Evolutionary conservation across 2,329 filamentous ascomycete genomes (phyloP), one percentile per base, ranked within the genome.

Genomic region (Fusarium lateritium): DNA sequence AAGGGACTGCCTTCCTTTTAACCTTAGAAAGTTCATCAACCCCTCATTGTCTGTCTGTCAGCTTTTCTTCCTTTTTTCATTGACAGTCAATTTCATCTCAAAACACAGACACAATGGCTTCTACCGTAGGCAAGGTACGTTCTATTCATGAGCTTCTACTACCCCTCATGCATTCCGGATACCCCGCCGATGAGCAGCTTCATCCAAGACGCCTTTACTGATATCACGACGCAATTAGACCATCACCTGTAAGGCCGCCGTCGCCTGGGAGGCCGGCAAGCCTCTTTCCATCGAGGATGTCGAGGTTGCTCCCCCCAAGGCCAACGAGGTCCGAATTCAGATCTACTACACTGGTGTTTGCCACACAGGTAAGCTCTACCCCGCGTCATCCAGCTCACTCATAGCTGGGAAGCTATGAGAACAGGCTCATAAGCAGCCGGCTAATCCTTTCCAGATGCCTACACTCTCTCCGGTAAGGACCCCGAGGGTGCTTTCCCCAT

Each of bases 271-370:
- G 83, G 94, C 96, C 47, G 94, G 92, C 79, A 93, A 97, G 84
- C 91, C 93, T 73, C 88, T 99, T 71, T 89, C 86, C 76, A 88
- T 98, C 73, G 96, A 99, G 84, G 93, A 97, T 74, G 86, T 99
- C 76, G 94, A 98, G 84, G 96, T 99, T 71, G 89, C 87, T 54
- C 92, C 95, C 68, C 96, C 96, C 63, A 90, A 87, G 82, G 94
- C 95, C 66, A 89, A 97, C 83, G 96, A 99, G 85, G 96, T 99
- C 78, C 93, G 96, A 76, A 97, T 99, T 79, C 85, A 98, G 86
- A 93, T 98, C 80, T 91, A 95, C 86, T 97, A 98, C 86, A 99
- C 96, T 55, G 96, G 96, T 83, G 96, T 99, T 79, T 99, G 96
- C 86, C 96, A 99, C 85, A 99, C 95, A 79, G 93, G 93, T 96